Base-by-base conservation (phyloP, 495 filamentous ascomycete genomes). In the Cairneyella variabilis region DNA sequence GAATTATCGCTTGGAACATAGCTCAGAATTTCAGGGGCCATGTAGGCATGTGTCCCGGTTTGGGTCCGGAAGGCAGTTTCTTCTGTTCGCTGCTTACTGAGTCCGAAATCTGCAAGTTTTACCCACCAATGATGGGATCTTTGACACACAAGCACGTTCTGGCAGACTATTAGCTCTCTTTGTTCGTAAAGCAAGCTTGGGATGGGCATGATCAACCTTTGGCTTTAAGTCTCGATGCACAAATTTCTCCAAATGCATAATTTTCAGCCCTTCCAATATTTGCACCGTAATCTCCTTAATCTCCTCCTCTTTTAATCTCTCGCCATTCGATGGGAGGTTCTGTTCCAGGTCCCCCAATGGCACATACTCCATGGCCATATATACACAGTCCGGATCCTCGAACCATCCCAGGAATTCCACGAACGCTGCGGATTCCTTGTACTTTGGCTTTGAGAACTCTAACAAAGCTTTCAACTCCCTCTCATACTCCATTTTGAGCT, bases 321-420 rank as follows among this genome's bases (percentile, higher is more conserved):
- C 39, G 6, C 21, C 16, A 6, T 6, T 42, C 14, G 28, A 32
- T 16, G 11, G n/a, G 11, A 23, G 6, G 21, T 42, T 18, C n/a
- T 6, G 6, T 16, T 51, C 48, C 1, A 62, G 37, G 27, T 60
- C 57, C 2, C 66, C 59, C 16, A 48, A 30, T 14, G 37, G 21
- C 12, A 69, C 23, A 27, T 66, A 65, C 25, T 68, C 66, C 66
- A 68, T 69, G 11, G 58, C 44, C n/a, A 66, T 50, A 28, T 3
- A 47, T 11, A 64, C 17, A 17, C 10, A 30, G 2, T 63, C n/a
- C 1, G 17, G 10, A 40, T 47, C 23, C 28, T 60, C 53, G 45
- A 53, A 64, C 53, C 46, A 49, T 3, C 46, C 46, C 11, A 36
- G 37, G 18, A 49, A 49, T 3, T 49, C 46, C 3, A 49, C 30